Percentiles rank a stretch among this genome's conserved stretches.
These are phyloP conservation scores for grape (Vitis vinifera) DNA, from an alignment of 164 flowering plant species.

Conservation along the genomic window ASM3070453v1 NC_081819.1:21366501-21367000, in stretches of 20 bases:
- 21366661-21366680: slow-evolving; percentile 42
- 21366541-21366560: slow-evolving; percentile 95
- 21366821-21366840: background rate
- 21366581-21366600: slow-evolving; percentile 97
- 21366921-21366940: too few relatives aligned
- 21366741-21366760: slow-evolving; percentile 86
- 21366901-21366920: background rate
- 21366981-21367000: too few relatives aligned
- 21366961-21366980: too few relatives aligned
- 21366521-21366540: slow-evolving; percentile 98
- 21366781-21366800: slow-evolving; percentile 92
- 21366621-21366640: slow-evolving; percentile 74
- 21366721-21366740: slow-evolving; percentile 78
- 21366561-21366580: slow-evolving; percentile 99
- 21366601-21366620: slow-evolving; percentile 87
- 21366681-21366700: slow-evolving; percentile 57
- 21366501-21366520: slow-evolving; percentile 94
- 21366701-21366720: slow-evolving; percentile 79
- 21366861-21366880: background rate
- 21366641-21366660: slow-evolving; percentile 61
- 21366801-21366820: slow-evolving; percentile 38
- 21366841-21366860: background rate
- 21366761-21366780: slow-evolving; percentile 97
- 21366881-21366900: background rate
- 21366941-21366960: too few relatives aligned